Conservation (phyloP, 2,329 filamentous ascomycete species). For the Penicillium janthinellum region DNA sequence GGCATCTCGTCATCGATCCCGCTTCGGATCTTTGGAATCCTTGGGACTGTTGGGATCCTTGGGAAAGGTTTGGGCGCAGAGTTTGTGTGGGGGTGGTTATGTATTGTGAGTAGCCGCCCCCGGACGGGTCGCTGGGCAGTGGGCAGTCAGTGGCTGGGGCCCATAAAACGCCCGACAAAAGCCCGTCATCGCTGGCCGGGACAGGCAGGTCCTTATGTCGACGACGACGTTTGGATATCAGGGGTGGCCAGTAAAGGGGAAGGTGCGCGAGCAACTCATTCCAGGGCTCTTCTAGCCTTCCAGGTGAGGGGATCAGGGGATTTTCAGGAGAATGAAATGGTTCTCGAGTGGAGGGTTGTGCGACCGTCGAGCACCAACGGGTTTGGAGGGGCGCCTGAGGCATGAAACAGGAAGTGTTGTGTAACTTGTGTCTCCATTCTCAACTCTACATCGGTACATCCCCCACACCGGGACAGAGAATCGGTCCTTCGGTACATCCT, state of each 20-base stretch:
- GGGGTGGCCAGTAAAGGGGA: not conserved
- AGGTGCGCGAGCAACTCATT: not conserved
- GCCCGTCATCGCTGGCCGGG: conserved; percentile 3
- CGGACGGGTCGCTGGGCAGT: not conserved
- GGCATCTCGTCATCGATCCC: conserved; percentile 23
- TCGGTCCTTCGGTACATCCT: no score
- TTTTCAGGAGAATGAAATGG: not conserved
- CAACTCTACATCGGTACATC: no score
- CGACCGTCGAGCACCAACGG: not conserved
- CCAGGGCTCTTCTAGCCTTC: not conserved
- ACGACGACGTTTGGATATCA: not conserved
- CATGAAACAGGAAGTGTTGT: not conserved
- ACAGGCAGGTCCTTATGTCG: conserved; percentile 1
- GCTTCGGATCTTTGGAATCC: not conserved
- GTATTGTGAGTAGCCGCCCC: not conserved
- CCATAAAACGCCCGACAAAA: conserved; percentile 20
- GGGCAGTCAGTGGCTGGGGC: not conserved
- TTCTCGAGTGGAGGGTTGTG: not conserved
- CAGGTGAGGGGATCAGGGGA: not conserved
- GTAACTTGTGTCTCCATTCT: no score
- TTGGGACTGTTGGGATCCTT: not conserved
- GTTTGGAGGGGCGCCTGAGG: not conserved
- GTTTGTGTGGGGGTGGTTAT: conserved; percentile 13
- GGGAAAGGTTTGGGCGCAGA: conserved; percentile 14
- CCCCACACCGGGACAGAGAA: no score